Evolutionary conservation across 2,329 filamentous ascomycete species (phyloP).

Genomic region (Saccharata proteae): DNA sequence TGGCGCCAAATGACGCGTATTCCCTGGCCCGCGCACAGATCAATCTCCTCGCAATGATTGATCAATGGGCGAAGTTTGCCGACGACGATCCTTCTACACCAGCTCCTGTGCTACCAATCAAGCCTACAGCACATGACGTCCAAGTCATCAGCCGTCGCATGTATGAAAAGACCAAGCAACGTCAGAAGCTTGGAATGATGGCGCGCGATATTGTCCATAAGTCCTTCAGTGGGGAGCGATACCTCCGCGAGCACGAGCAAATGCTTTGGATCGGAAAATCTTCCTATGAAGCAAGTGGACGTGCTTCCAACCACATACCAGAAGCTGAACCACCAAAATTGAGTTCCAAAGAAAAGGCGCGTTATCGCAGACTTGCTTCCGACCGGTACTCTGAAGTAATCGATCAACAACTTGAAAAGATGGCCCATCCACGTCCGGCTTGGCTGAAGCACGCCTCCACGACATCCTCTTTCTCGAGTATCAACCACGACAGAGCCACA

Average conservation of each 20-base stretch:
- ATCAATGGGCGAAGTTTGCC: conserved; percentile 48
- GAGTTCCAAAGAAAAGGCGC: conserved; percentile 14
- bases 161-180: conserved; percentile 47
- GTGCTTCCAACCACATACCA: too few relatives aligned
- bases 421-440: conserved; percentile 22
- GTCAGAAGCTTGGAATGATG: conserved; percentile 46
- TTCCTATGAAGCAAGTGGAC: too few relatives aligned
- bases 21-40: conserved; percentile 51
- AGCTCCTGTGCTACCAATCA: conserved; percentile 33
- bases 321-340: conserved; percentile 19
- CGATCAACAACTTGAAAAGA: conserved; percentile 24
- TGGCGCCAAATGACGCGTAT: conserved; percentile 51
- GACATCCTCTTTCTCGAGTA: conserved; percentile 20
- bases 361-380: conserved; percentile 10
- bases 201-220: conserved; percentile 47
- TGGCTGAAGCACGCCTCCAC: conserved; percentile 15
- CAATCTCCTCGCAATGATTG: conserved; percentile 48
- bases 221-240: conserved; percentile 46
- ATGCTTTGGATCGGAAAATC: conserved; percentile 28
- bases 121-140: conserved; percentile 39
- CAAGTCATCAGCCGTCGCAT: conserved; percentile 43
- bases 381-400: conserved; percentile 3
- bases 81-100: conserved; percentile 34
- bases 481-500: conserved; percentile 24
- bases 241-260: conserved; percentile 50